A percentile compares a stretch with the other conserved stretches of the same genome.
Conservation (phyloP, 2,329 filamentous ascomycete species). For the Chaetomium sp. region DNA sequence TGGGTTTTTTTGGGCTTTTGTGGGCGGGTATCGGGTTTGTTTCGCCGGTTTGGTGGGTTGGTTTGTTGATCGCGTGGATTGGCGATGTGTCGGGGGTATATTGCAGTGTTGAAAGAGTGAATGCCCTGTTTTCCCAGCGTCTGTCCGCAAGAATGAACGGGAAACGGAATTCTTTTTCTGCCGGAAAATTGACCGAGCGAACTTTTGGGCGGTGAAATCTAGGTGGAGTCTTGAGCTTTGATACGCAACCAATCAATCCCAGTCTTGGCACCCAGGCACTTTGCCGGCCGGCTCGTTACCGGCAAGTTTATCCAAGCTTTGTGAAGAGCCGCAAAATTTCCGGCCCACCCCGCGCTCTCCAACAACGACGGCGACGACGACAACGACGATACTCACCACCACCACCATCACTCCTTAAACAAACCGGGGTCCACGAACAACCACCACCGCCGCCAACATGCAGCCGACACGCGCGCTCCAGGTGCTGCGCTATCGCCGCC, state of each 20-base stretch:
- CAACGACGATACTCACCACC: neutral
- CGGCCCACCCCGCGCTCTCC: neutral
- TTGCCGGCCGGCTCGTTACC: constrained; percentile 11
- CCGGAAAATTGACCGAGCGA: constrained; percentile 10
- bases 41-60: neutral
- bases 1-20: constrained; percentile 10
- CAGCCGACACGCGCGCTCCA: constrained; percentile 62
- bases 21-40: too few species aligned
- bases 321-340: constrained; percentile 11
- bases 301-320: neutral
- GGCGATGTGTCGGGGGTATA: neutral
- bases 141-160: neutral
- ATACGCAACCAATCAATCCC: neutral
- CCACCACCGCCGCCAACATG: constrained; percentile 40
- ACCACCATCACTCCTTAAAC: neutral
- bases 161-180: constrained; percentile 18
- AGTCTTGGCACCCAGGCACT: constrained; percentile 1
- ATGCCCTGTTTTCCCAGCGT: too few species aligned
- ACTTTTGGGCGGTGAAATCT: constrained; percentile 22
- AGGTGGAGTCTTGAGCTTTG: constrained; percentile 2
- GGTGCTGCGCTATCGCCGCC: constrained; percentile 59
- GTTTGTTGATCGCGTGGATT: neutral
- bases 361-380: neutral
- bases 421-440: neutral
- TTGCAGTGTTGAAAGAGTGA: too few species aligned